Evolutionary conservation across 192 early-diverging fungal species (phyloP).

Genomic region (Umbelopsis sp.): DNA sequence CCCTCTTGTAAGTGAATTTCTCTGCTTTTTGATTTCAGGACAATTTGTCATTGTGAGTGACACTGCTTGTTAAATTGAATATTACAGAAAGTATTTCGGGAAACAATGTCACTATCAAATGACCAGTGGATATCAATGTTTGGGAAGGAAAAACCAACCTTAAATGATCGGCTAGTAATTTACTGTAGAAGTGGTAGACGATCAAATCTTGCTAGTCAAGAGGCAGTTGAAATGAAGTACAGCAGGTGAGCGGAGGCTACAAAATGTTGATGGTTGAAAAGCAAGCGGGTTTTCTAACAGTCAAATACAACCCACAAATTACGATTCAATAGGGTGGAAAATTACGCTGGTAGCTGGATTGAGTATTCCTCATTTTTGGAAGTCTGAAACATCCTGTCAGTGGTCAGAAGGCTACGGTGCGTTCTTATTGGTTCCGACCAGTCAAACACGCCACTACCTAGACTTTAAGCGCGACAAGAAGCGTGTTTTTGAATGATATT

Average conservation of each 20-base stretch:
- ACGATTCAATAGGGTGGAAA: constrained; percentile 3
- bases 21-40: too few relatives aligned
- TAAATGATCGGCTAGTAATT: not conserved
- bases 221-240: not conserved
- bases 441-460: not conserved
- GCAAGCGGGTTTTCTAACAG: too few relatives aligned
- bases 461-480: constrained; percentile 15
- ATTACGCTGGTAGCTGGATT: constrained; percentile 12
- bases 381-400: not conserved
- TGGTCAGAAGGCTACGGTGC: not conserved
- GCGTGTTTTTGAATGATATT: not conserved
- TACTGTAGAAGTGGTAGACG: constrained; percentile 10
- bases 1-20: not conserved
- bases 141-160: not conserved
- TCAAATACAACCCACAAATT: too few relatives aligned
- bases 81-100: not conserved
- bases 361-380: not conserved
- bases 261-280: too few relatives aligned
- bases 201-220: constrained; percentile 11
- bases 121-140: not conserved
- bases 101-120: not conserved
- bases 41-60: too few relatives aligned
- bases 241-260: not conserved
- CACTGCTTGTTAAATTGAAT: too few relatives aligned
- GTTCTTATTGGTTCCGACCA: constrained; percentile 3